These are phyloP conservation scores for Blastocrithidia nonstop DNA, from an alignment of 208 protist species.

Conservation along the genomic window DNA sequence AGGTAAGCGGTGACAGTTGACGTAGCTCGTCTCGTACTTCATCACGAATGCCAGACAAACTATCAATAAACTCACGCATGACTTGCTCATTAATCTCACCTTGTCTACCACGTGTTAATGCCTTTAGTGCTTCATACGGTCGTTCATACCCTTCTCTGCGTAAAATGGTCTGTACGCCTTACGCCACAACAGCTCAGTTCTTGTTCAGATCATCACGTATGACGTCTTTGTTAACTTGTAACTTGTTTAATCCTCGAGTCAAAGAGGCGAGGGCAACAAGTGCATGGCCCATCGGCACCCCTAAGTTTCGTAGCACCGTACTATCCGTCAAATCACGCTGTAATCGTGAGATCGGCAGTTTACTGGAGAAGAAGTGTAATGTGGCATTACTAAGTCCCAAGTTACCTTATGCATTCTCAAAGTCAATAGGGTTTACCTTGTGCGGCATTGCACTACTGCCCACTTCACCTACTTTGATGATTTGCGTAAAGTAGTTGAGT, in stretches of 20 bases:
- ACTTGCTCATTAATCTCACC: slow-evolving; percentile 40
- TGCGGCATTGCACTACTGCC: slow-evolving; percentile 95
- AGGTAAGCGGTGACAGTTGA: slow-evolving; percentile 69
- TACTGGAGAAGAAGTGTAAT: slow-evolving; percentile 85
- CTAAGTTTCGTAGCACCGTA: slow-evolving; percentile 90
- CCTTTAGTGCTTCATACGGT: slow-evolving; percentile 89
- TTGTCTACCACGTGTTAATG: slow-evolving; percentile 79
- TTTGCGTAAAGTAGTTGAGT: slow-evolving; percentile 89
- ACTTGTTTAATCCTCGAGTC: slow-evolving; percentile 78
- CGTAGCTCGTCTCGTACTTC: slow-evolving; percentile 82
- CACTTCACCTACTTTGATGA: slow-evolving; percentile 83
- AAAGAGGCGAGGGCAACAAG: slow-evolving; percentile 81
- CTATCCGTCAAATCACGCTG: slow-evolving; percentile 93
- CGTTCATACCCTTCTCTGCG: slow-evolving; percentile 82
- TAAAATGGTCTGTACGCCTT: slow-evolving; percentile 93
- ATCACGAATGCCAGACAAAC: slow-evolving; percentile 66
- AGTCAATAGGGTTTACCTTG: slow-evolving; percentile 96
- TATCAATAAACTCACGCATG: slow-evolving; percentile 72
- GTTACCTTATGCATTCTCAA: slow-evolving; percentile 96
- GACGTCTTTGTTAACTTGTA: slow-evolving; percentile 51
- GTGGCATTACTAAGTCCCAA: slow-evolving; percentile 88
- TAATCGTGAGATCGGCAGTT: slow-evolving; percentile 90
- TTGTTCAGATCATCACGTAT: slow-evolving; percentile 74
- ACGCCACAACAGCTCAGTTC: slow-evolving; percentile 91
- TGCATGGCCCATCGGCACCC: slow-evolving; percentile 84